Base-by-base conservation (phyloP, 495 filamentous ascomycete genomes). In the Ramalina peruviana region DNA sequence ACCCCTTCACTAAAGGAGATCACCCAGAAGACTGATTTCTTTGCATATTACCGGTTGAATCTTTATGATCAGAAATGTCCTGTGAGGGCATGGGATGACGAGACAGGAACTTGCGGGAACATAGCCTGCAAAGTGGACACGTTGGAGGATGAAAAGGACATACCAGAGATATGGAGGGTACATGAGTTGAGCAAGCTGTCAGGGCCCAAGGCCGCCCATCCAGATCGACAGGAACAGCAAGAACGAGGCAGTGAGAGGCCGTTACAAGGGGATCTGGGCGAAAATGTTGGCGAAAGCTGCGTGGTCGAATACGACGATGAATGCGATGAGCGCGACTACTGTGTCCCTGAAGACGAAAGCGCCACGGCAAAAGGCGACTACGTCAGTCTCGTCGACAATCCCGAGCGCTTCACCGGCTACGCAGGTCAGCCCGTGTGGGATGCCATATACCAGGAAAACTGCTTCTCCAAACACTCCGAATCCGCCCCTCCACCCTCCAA, bases 51-150 rank as follows among this genome's bases (percentile, higher is more conserved):
- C 66, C 85, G 92, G 23, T 69, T 98, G 19, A 96, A 96, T 64
- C 78, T 98, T n/a, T 98, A 86, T 62, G 83, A 93, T 60, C 92
- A 89, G 66, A 79, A 76, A 68, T 98, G 92, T 64, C 92, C 92
- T 0, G 97, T 97, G 62, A 44, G 30, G 23, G 57, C 58, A 17
- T 97, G 92, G 92, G 77, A 77, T 57, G 92, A 98, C 61, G 80
- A 87, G 43, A 85, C 82, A 69, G 85, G 85, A 65, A 88, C 95
- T 76, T 98, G 92, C 65, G 92, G 89, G 44, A 98, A 98, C 65
- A 90, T 94, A 51, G 92, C 90, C 7, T 98, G 92, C 61, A 83
- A 90, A 25, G 92, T 98, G n/a, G 87, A 90, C 61, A 98, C 92
- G 12, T 75, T 97, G 53, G 92, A 96, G 43, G 86, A 90, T 52